Evolutionary conservation across 257 asterid genomes (phyloP), one percentile per base, ranked within the genome.

Genomic region (Solanum paucissectum): DNA sequence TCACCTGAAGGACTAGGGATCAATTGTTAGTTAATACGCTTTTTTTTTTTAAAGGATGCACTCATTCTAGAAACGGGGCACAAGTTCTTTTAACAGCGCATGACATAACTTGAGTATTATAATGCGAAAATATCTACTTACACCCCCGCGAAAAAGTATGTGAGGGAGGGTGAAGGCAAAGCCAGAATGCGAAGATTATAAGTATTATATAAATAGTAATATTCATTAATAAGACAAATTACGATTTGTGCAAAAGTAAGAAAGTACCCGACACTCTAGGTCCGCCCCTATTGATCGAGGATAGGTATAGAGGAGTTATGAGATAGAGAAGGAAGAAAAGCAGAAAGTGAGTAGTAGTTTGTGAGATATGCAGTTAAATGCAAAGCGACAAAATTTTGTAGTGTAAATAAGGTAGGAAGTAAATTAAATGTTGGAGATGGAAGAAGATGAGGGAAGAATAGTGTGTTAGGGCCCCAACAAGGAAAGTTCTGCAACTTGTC

Each of bases 401-500:
- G 40, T 16, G 85, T 81, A 29, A 81, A 81, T 81, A 81, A 23
- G 42, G 37, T n/a, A 46, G 38, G 37, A 44, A 44, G 86, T 85
- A 40, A 32, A 55, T 60, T 34, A 20, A 85, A 72, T 44, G 44
- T 62, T 5, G 13, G 36, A 84, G 77, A 79, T 37, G 18, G 88
- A 86, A 32, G 88, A 34, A 44, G 84, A 86, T 86, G 83, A 69
- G 25, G 4, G 75, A 58, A 79, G 84, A 44, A 27, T 29, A 58
- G 69, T 18, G 68, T 18, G 52, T 49, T 29, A 52, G 38, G 86
- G 69, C 40, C 86, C 85, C 71, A 82, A 36, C 44, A 29, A 9
- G 49, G 87, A 18, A 88, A 84, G 66, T 79, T 85, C 92, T 91
- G 94, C 94, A 92, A 92, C 75, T 89, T 93, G 94, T 88, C 91